A percentile compares a stretch with the other conserved stretches of the same genome.
Conservation (phyloP, 225 moss, liverwort and hornwort species). For the Antitrichia curtipendula region DNA sequence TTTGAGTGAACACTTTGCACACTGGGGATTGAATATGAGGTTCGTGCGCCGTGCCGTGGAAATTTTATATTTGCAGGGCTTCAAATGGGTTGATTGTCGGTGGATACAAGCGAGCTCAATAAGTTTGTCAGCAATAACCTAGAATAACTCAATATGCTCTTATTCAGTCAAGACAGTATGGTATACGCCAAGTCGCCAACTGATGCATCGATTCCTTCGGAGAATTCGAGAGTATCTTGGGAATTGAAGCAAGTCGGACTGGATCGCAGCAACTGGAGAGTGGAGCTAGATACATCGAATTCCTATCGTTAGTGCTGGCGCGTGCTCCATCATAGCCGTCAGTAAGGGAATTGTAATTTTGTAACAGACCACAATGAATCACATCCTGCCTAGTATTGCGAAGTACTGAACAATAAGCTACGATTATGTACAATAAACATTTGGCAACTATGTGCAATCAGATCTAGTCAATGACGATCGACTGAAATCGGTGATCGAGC, state of each 20-base stretch:
- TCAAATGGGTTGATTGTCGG: neutral
- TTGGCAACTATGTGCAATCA: neutral
- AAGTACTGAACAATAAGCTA: neutral
- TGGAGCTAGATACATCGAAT: neutral
- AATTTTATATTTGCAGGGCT: neutral
- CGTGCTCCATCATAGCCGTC: neutral
- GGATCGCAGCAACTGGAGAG: neutral
- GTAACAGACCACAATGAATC: neutral
- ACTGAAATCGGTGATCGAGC: neutral
- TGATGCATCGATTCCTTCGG: neutral
- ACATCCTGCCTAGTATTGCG: neutral
- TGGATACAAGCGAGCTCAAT: neutral
- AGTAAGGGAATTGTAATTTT: neutral
- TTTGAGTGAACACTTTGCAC: neutral
- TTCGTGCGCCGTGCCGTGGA: neutral
- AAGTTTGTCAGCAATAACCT: neutral
- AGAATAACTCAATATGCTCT: neutral
- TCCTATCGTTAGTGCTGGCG: no score
- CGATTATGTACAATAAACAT: neutral
- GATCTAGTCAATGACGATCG: neutral
- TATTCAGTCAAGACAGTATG: neutral
- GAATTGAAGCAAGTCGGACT: neutral
- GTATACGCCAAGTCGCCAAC: neutral
- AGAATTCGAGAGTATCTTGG: neutral
- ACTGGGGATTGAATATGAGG: neutral